Percentiles rank a stretch among this genome's conserved stretches.
Conservation (phyloP, 352 stramenopile species). For the Globisporangium takayamanum region DNA sequence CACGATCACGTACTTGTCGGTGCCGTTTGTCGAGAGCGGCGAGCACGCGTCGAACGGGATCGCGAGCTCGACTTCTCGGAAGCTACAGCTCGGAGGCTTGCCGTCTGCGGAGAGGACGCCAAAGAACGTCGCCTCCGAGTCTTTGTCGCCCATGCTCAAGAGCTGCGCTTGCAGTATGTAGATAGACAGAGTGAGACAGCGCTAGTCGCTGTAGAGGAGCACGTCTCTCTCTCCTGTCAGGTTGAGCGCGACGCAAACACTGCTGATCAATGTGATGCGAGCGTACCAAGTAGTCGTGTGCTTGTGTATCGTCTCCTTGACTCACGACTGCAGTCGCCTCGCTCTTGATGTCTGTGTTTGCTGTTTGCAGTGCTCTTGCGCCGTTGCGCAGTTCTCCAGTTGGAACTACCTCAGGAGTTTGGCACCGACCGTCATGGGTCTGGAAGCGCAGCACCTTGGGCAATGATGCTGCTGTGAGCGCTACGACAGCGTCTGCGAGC, state of each 20-base stretch:
- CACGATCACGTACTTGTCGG: conserved; percentile 53
- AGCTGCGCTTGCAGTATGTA: conserved; percentile 17
- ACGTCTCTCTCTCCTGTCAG: background rate
- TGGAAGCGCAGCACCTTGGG: conserved; percentile 58
- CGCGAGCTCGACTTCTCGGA: conserved; percentile 45
- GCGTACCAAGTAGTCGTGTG: background rate
- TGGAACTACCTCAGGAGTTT: background rate
- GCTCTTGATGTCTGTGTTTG: background rate
- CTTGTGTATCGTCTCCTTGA: background rate
- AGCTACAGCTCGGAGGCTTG: conserved; percentile 42
- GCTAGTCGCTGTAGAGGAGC: background rate
- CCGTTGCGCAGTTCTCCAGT: background rate
- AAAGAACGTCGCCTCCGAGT: conserved; percentile 39
- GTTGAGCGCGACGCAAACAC: too few species aligned
- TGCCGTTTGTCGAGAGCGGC: conserved; percentile 33
- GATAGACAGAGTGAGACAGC: background rate
- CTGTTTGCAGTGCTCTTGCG: too few species aligned
- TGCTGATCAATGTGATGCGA: too few species aligned
- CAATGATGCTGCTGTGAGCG: conserved; percentile 28
- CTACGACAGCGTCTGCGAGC: conserved; percentile 32
- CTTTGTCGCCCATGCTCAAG: conserved; percentile 34
- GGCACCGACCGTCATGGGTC: conserved; percentile 43
- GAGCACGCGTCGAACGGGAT: conserved; percentile 48
- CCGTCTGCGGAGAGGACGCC: conserved; percentile 54
- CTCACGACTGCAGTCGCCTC: background rate